Evolutionary conservation across 257 asterid species (phyloP), one percentile per base, ranked within the genome.

Genomic region (Craterostigma plantagineum): DNA sequence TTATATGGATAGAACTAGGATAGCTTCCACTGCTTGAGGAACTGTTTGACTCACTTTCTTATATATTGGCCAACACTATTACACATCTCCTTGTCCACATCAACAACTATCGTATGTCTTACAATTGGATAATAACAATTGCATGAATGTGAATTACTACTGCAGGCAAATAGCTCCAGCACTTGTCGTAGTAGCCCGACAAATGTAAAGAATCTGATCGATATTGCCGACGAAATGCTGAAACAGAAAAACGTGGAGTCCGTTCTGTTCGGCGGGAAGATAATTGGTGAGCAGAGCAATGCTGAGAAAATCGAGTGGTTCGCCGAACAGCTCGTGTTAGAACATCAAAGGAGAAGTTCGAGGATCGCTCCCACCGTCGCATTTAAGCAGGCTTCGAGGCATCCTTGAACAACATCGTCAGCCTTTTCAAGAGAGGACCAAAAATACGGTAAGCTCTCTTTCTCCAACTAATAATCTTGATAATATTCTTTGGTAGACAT

Each of bases 311-410:
- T 86, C 37, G 94, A 86, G 46, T 73, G 91, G 87, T 75, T 86
- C 48, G 92, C 97, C 3, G 84, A 74, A 52, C 91, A 86, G 55
- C 92, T 91, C 11, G 82, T 84, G 57, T 64, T 65, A 15, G 99
- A 91, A 69, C 99, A 91, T 57, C 91, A 75, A 79, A 66, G 83
- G 70, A 75, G 97, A 83, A 73, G 91, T 63, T 75, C 75, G 58
- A 57, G 94, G 41, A 81, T 81, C 52, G 97, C 92, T 62, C 97
- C 97, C 49, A 81, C 94, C 49, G 94, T 86, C 59, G 87, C 79
- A 13, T 71, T 86, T 65, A 86, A 86, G 61, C 87, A 86, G 11
- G 30, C 30, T 23, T 23, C 30, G 30, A 23, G 30, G 6, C 30
- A 23, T 23, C 2, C 30, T 23, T 23, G 30, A 23, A 23, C n/a